Evolutionary conservation across 257 asterid genomes (phyloP), one percentile per base, ranked within the genome.

Genomic region (Capsicum pubescens): DNA sequence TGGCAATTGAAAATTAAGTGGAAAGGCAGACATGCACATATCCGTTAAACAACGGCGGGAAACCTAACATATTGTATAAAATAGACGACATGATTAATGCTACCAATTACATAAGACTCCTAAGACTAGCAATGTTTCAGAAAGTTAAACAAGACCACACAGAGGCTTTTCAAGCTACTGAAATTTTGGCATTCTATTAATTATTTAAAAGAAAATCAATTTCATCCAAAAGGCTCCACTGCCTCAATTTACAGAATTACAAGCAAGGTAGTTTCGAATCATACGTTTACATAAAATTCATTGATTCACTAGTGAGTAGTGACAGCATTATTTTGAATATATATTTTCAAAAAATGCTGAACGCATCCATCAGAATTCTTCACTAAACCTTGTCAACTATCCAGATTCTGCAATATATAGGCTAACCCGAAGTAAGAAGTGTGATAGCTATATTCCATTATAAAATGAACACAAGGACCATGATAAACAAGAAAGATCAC

Each of bases 391-490:
- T 14, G 21, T 68, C 76, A 36, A 1, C 11, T 35, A 68, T 35
- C 52, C 76, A 6, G 76, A 68, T 36, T 21, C 26, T 76, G 81
- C 21, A 21, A 7, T 61, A 12, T 52, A 76, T 52, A 76, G 63
- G 61, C 21, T 14, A 4, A 15, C 42, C 81, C 61, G 7, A 50
- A 52, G 81, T 52, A 52, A 76, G 46, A 76, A 50, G 46, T 21
- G 13, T 54, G 7, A 52, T 76, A 52, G 52, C 63, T 21, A 50
- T 56, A 52, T 50, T 52, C 57, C 81, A 21, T 21, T 76, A 21
- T 76, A 76, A 74, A 56, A 76, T 76, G 32, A 76, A 76, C 81
- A 76, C 21, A 52, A 76, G 21, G 44, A 52, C 46, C 61, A 26
- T 52, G n/a, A 44, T 50, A 48, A 76, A 21, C 61, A 76, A 13